Percentiles rank a stretch among this genome's conserved stretches.
phyloP scores from a whole-genome alignment of 75 land plant species.

The Cryptomeria japonica region DNA sequence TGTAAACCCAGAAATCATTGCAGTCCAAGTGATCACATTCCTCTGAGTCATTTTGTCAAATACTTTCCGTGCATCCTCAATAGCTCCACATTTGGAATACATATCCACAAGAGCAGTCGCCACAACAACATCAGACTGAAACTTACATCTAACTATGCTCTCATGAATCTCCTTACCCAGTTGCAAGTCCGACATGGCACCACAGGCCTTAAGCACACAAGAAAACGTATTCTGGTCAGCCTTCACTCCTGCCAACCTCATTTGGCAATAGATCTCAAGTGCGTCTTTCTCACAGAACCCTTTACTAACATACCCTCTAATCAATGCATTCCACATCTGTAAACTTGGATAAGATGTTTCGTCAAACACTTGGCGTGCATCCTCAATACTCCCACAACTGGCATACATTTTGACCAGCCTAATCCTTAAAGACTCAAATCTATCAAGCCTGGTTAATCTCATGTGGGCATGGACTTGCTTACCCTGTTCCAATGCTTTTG shows the following conservation, averaged over 20 bases:
- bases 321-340: constrained; percentile 5
- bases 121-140: constrained; percentile 2
- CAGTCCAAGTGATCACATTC: constrained; percentile 29
- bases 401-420: not conserved
- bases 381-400: not conserved
- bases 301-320: not conserved
- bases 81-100: constrained; percentile 22
- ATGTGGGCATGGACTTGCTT: constrained; percentile 11
- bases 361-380: constrained; percentile 6
- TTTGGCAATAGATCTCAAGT: constrained; percentile 6
- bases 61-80: constrained; percentile 27
- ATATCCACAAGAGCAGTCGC: constrained; percentile 16
- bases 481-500: not conserved
- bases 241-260: constrained; percentile 12
- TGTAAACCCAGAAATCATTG: constrained; percentile 23
- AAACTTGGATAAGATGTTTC: not conserved
- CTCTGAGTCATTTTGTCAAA: constrained; percentile 8
- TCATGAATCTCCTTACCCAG: constrained; percentile 15
- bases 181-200: constrained; percentile 1
- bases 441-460: not conserved
- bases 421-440: not conserved
- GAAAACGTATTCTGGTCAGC: constrained; percentile 14
- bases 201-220: constrained; percentile 27
- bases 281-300: constrained; percentile 3
- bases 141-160: not conserved